Evolutionary conservation across 2,329 filamentous ascomycete genomes (phyloP).

Genomic region (Fusarium nelsonii): DNA sequence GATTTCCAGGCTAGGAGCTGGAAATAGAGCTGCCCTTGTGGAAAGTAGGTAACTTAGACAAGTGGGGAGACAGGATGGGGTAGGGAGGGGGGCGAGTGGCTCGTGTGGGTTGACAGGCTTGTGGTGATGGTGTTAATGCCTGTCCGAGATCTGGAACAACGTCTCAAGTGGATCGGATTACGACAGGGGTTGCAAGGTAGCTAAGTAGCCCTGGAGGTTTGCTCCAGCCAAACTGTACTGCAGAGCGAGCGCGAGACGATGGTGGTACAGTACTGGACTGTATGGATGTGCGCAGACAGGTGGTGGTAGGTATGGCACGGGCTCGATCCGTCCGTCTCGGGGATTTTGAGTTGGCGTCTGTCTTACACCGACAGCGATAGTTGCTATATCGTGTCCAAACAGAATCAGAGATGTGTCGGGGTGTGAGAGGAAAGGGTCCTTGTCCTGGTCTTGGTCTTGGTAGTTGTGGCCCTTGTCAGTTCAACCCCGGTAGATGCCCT

Average conservation of each 20-base stretch:
- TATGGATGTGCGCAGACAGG: neutral
- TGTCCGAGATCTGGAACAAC: constrained; percentile 46
- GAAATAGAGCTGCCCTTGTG: constrained; percentile 45
- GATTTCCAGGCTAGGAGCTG: constrained; percentile 48
- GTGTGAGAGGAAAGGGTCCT: constrained; percentile 21
- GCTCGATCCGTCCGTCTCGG: constrained; percentile 36
- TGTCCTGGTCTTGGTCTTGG: constrained; percentile 14
- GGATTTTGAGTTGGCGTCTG: constrained; percentile 47
- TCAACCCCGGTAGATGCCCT: constrained; percentile 19
- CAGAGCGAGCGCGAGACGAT: constrained; percentile 5
- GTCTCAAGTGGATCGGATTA: constrained; percentile 44
- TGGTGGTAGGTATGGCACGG: constrained; percentile 22
- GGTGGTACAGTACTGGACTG: neutral
- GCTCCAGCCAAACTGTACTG: constrained; percentile 26
- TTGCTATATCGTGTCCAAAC: constrained; percentile 20
- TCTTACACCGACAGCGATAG: constrained; percentile 41
- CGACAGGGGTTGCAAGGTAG: constrained; percentile 30
- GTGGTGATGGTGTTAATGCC: constrained; percentile 42
- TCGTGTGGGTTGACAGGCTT: constrained; percentile 37
- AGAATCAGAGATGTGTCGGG: constrained; percentile 28
- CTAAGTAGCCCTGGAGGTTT: constrained; percentile 23
- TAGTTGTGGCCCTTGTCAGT: constrained; percentile 28
- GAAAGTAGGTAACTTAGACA: constrained; percentile 42
- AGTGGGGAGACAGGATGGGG: constrained; percentile 43
- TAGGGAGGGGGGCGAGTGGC: constrained; percentile 37